Evolutionary conservation across 306 rosid genomes (phyloP).

Genomic region (Citrullus colocynthis): DNA sequence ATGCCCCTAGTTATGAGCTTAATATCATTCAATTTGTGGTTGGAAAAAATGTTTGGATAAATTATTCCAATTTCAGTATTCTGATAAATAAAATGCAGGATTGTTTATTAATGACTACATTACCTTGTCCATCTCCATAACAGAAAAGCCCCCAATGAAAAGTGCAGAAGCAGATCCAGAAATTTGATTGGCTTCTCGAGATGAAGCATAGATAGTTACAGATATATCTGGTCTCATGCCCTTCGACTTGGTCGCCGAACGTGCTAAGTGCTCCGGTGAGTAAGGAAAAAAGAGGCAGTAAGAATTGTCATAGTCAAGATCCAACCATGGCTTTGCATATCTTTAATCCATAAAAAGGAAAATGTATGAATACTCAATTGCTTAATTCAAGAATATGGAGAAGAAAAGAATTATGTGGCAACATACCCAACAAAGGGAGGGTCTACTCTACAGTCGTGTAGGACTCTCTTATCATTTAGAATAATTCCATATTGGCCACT

Average conservation of each 20-base stretch:
- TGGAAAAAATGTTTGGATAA: background rate
- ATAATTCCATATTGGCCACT: conserved; percentile 27
- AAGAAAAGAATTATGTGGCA: background rate
- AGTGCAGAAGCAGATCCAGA: conserved; percentile 73
- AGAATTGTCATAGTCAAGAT: conserved; percentile 49
- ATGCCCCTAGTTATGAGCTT: background rate
- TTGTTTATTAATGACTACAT: background rate
- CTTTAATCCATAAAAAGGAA: conserved; percentile 31
- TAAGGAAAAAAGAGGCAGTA: conserved; percentile 87
- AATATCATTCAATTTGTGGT: background rate
- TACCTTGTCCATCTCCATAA: conserved; percentile 67
- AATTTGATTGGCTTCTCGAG: conserved; percentile 41
- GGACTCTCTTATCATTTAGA: conserved; percentile 27
- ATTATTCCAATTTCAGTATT: background rate
- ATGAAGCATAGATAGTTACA: conserved; percentile 49
- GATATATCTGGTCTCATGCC: conserved; percentile 60
- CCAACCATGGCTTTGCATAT: conserved; percentile 79
- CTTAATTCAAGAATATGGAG: background rate
- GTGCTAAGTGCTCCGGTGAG: conserved; percentile 82
- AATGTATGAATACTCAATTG: conserved; percentile 10
- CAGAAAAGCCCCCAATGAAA: conserved; percentile 81
- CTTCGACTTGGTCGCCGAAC: conserved; percentile 46
- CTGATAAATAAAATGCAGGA: background rate
- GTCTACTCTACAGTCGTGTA: conserved; percentile 66
- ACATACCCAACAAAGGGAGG: conserved; percentile 88